A percentile compares a stretch with the other conserved stretches of the same genome.
These are phyloP conservation scores for Lachancea dasiensis DNA, from an alignment of 805 yeast species.

Conservation along the genomic window DNA sequence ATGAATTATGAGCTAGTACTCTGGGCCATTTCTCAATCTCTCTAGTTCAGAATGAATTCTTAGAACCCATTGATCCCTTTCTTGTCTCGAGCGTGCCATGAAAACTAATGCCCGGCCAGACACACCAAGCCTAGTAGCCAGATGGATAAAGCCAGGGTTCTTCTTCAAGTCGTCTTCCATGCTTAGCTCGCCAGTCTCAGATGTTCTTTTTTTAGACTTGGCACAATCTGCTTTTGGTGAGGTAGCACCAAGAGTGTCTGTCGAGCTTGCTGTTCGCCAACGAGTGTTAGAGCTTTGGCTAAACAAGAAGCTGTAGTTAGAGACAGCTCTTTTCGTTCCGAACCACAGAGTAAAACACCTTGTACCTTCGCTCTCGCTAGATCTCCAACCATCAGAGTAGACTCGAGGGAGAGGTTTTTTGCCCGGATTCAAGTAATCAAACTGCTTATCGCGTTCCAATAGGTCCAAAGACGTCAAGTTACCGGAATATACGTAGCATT, in stretches of 20 bases:
- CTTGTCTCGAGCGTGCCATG: constrained; percentile 75
- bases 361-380: constrained; percentile 67
- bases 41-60: constrained; percentile 34
- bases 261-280: neutral
- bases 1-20: neutral
- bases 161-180: constrained; percentile 7
- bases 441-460: constrained; percentile 38
- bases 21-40: constrained; percentile 18
- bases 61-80: constrained; percentile 76
- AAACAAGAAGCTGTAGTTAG: constrained; percentile 13
- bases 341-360: constrained; percentile 84
- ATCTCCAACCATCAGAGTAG: constrained; percentile 78
- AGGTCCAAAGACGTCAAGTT: constrained; percentile 52
- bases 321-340: constrained; percentile 52
- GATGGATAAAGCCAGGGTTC: constrained; percentile 14
- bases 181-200: constrained; percentile 2
- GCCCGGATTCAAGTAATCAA: constrained; percentile 48
- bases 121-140: constrained; percentile 53
- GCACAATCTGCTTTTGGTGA: neutral
- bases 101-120: constrained; percentile 67
- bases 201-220: neutral
- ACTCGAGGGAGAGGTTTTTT: constrained; percentile 59
- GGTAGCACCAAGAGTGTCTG: neutral
- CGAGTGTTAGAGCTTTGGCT: neutral
- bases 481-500: constrained; percentile 76